phyloP scores from a whole-genome alignment of 1,284 basidiomycete genomes.

The Trametes polyzona region DNA sequence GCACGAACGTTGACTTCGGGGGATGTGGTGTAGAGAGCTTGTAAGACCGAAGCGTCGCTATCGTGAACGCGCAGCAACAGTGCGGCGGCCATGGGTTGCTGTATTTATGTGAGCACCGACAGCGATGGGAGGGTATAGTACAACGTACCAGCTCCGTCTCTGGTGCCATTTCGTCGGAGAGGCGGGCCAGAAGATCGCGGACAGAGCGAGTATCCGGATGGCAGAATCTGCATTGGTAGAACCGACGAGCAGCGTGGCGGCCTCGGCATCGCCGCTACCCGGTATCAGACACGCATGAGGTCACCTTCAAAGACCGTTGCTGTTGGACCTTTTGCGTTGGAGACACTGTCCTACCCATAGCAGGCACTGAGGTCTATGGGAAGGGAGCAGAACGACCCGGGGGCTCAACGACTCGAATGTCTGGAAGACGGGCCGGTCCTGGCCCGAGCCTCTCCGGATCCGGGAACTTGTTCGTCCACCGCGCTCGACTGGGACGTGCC shows the following conservation, averaged over 20 bases:
- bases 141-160: conserved; percentile 46
- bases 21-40: conserved; percentile 61
- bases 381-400: too few species aligned
- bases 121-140: background rate
- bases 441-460: too few species aligned
- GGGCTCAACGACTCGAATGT: too few species aligned
- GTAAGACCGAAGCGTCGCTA: conserved; percentile 58
- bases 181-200: conserved; percentile 47
- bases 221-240: conserved; percentile 56
- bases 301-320: too few species aligned
- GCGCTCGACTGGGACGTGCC: too few species aligned
- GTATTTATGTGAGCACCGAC: background rate
- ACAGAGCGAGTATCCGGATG: conserved; percentile 57
- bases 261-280: conserved; percentile 8
- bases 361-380: too few species aligned
- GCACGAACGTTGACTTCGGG: conserved; percentile 44
- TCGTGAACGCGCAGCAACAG: conserved; percentile 49
- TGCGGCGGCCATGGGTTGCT: conserved; percentile 12
- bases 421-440: too few species aligned
- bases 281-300: too few species aligned
- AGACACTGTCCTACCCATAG: too few species aligned
- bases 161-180: conserved; percentile 37
- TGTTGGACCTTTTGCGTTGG: too few species aligned
- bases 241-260: conserved; percentile 52
- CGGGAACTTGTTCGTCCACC: too few species aligned